These are phyloP conservation scores for Pezicula radicicola DNA, from an alignment of 2,329 filamentous ascomycete species.

Conservation along the genomic window DNA sequence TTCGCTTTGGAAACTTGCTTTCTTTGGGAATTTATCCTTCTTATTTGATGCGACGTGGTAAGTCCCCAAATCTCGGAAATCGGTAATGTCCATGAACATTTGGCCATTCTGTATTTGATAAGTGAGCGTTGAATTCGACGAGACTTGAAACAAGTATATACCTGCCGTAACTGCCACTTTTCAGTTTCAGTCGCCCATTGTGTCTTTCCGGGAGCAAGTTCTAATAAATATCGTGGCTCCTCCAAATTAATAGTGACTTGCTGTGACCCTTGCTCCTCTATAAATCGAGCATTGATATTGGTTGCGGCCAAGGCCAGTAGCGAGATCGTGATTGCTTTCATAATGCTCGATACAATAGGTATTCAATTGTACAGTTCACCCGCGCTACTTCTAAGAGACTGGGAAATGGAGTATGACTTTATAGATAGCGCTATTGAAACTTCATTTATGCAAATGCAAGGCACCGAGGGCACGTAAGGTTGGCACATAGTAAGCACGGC, in stretches of 20 bases:
- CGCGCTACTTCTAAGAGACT: too few species aligned
- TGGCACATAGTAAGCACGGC: too few species aligned
- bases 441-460: too few species aligned
- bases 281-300: slow-evolving; percentile 48
- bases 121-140: neutral
- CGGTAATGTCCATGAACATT: slow-evolving; percentile 91
- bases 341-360: slow-evolving; percentile 18
- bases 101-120: slow-evolving; percentile 58
- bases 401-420: too few species aligned
- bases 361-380: too few species aligned
- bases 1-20: slow-evolving; percentile 59
- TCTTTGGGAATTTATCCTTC: slow-evolving; percentile 59
- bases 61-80: slow-evolving; percentile 60
- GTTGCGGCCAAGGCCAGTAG: slow-evolving; percentile 49
- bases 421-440: too few species aligned
- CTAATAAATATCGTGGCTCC: slow-evolving; percentile 63
- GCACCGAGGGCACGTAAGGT: too few species aligned
- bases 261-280: slow-evolving; percentile 45
- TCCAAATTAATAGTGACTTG: slow-evolving; percentile 39
- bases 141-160: slow-evolving; percentile 38
- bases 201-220: slow-evolving; percentile 74
- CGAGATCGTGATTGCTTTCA: slow-evolving; percentile 45
- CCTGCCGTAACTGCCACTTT: slow-evolving; percentile 84
- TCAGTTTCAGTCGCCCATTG: slow-evolving; percentile 87
- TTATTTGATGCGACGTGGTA: slow-evolving; percentile 31